phyloP scores from a whole-genome alignment of 2,329 filamentous ascomycete species.

The Ascochyta viciae-villosae region DNA sequence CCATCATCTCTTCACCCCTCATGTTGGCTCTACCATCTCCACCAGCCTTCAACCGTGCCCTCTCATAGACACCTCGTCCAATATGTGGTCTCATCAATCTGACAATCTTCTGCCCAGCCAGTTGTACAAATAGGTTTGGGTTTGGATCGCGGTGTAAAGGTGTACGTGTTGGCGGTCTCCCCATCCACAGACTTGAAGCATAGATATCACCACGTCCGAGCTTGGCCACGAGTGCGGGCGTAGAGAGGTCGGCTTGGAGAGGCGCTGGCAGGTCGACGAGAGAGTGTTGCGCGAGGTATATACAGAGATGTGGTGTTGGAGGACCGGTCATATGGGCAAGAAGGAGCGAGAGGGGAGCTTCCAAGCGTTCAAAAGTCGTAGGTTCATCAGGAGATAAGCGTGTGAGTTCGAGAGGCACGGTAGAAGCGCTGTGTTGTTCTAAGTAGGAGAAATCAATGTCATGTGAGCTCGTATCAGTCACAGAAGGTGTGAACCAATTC shows the following conservation, averaged over 20 bases:
- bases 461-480: slow-evolving; percentile 2
- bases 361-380: slow-evolving; percentile 62
- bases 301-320: slow-evolving; percentile 45
- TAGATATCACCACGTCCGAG: slow-evolving; percentile 86
- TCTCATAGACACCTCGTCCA: slow-evolving; percentile 70
- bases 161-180: slow-evolving; percentile 84
- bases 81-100: slow-evolving; percentile 71
- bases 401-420: slow-evolving; percentile 68
- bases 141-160: slow-evolving; percentile 93
- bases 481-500: slow-evolving; percentile 40
- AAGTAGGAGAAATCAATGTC: slow-evolving; percentile 37
- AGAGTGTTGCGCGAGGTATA: slow-evolving; percentile 88
- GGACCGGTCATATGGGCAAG: slow-evolving; percentile 58
- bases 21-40: slow-evolving; percentile 59
- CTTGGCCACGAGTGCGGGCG: slow-evolving; percentile 67
- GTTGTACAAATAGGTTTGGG: slow-evolving; percentile 87
- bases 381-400: slow-evolving; percentile 31
- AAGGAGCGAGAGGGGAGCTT: slow-evolving; percentile 70
- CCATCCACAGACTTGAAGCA: slow-evolving; percentile 85
- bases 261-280: slow-evolving; percentile 70
- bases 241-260: slow-evolving; percentile 71
- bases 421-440: slow-evolving; percentile 53
- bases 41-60: slow-evolving; percentile 53
- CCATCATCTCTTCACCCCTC: slow-evolving; percentile 90
- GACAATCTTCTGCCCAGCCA: slow-evolving; percentile 75